Evolutionary conservation across 2,329 filamentous ascomycete genomes (phyloP), one percentile per base, ranked within the genome.

Genomic region (Esteya vermicola): DNA sequence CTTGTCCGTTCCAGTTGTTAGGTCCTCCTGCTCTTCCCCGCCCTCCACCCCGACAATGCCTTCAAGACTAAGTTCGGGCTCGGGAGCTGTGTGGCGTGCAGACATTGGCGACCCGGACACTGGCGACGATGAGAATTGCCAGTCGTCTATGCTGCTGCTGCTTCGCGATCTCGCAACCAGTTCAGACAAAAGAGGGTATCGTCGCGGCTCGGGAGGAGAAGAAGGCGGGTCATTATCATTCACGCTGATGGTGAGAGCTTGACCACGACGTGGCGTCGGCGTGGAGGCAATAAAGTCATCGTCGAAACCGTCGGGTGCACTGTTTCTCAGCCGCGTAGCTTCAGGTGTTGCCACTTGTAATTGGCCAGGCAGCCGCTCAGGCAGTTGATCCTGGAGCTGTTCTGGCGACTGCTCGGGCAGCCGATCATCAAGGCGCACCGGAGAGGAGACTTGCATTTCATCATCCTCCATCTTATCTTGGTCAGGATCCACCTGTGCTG

Each of bases 221-320:
- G 73, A 78, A 9, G 72, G 68, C 4, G 68, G 63, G 38, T 74
- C 66, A 16, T 58, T 56, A 31, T 68, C 63, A 22, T 61, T 56
- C n/a, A 62, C 56, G 1, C 65, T 58, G 30, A 75, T 56, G 3
- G 60, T 52, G n/a, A 68, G 44, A 4, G 65, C 52, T 46, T 72
- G 68, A 19, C 69, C 70, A 26, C 72, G 68, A 35, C 71, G 62
- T 5, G 71, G 75, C 1, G 75, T 79, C 1, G 75, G 75, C 0
- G 75, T 78, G 7, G 68, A 74, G 18, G 64, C 67, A 26, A 78
- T 61, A 42, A 67, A 68, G n/a, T 72, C 65, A 33, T 70, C 62
- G n/a, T 13, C 34, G 19, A 27, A 36, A 12, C 8, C 20, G 6
- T n/a, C 9, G 23, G 7, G 71, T 64, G 36, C 53, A 9, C 10